Percentiles rank a stretch among this genome's conserved stretches.
Evolutionary conservation across 2,329 filamentous ascomycete species (phyloP).

Genomic region (Zasmidium citrigriseum): DNA sequence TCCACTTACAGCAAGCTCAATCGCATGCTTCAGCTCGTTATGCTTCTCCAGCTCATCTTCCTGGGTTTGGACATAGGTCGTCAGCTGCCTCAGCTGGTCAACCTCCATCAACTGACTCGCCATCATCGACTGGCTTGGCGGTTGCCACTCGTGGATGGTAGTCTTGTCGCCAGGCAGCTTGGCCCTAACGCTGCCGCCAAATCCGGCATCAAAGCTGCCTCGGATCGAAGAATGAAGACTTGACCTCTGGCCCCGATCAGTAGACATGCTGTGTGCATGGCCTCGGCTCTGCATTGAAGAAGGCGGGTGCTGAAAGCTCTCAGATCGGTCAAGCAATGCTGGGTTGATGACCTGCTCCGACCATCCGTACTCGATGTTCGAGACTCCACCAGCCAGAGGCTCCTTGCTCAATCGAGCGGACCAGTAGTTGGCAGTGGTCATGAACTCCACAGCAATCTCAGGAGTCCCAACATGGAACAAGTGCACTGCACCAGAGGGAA

Average conservation of each 20-base stretch:
- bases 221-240: constrained; percentile 56
- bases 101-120: constrained; percentile 75
- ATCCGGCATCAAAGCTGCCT: constrained; percentile 58
- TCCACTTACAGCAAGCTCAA: constrained; percentile 75
- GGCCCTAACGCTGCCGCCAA: constrained; percentile 47
- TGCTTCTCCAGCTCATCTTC: constrained; percentile 84
- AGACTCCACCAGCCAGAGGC: constrained; percentile 86
- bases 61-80: constrained; percentile 78
- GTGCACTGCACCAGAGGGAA: constrained; percentile 91
- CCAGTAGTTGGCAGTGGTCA: constrained; percentile 96
- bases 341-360: constrained; percentile 74
- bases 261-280: constrained; percentile 29
- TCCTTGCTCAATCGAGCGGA: constrained; percentile 91
- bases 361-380: constrained; percentile 98
- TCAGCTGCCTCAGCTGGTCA: constrained; percentile 76
- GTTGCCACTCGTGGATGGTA: constrained; percentile 82
- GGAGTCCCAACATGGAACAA: constrained; percentile 97
- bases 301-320: constrained; percentile 32
- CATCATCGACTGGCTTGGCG: constrained; percentile 87
- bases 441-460: constrained; percentile 93
- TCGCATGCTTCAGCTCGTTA: constrained; percentile 82
- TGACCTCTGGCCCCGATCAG: constrained; percentile 15
- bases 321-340: constrained; percentile 40
- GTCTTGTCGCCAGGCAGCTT: constrained; percentile 83
- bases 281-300: constrained; percentile 29